phyloP scores from a whole-genome alignment of 75 land plant species.

The Adiantum capillusveneris region DNA sequence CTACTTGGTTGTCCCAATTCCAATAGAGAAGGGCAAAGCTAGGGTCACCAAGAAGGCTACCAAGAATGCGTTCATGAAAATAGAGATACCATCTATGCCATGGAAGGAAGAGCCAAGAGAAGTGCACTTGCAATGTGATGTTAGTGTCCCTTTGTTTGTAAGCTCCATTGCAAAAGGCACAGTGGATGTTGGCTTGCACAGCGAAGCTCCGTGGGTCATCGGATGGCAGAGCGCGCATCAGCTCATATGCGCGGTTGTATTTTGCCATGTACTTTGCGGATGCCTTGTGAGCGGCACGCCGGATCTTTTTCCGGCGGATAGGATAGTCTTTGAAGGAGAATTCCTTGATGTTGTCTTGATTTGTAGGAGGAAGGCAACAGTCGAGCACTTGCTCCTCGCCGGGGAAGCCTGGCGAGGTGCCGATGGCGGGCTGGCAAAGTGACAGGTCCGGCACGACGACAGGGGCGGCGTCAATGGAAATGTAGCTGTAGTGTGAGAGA shows the following conservation, averaged over 20 bases:
- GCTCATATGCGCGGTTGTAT: conserved; percentile 29
- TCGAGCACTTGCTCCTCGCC: neutral
- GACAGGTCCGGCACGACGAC: neutral
- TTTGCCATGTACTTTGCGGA: conserved; percentile 38
- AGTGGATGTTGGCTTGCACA: conserved; percentile 45
- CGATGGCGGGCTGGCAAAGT: neutral
- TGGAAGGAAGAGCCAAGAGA: too few relatives aligned
- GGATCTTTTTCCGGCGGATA: conserved; percentile 21
- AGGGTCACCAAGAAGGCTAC: too few relatives aligned
- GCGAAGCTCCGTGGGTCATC: conserved; percentile 44
- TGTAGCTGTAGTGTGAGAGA: too few relatives aligned
- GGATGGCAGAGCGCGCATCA: conserved; percentile 45
- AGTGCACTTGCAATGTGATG: too few relatives aligned
- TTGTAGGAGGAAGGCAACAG: neutral
- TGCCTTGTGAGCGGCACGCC: conserved; percentile 48
- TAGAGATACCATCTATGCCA: conserved; percentile 6
- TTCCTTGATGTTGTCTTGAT: too few relatives aligned
- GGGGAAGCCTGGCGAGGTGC: neutral
- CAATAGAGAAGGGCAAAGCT: too few relatives aligned
- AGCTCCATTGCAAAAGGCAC: too few relatives aligned
- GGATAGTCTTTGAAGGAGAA: too few relatives aligned
- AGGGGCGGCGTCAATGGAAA: neutral
- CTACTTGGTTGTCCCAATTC: too few relatives aligned
- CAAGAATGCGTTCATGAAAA: too few relatives aligned
- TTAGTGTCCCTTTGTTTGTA: too few relatives aligned